A percentile compares a stretch with the other conserved stretches of the same genome.
phyloP scores from a whole-genome alignment of 2,329 filamentous ascomycete genomes.

The Penicillium sp. region DNA sequence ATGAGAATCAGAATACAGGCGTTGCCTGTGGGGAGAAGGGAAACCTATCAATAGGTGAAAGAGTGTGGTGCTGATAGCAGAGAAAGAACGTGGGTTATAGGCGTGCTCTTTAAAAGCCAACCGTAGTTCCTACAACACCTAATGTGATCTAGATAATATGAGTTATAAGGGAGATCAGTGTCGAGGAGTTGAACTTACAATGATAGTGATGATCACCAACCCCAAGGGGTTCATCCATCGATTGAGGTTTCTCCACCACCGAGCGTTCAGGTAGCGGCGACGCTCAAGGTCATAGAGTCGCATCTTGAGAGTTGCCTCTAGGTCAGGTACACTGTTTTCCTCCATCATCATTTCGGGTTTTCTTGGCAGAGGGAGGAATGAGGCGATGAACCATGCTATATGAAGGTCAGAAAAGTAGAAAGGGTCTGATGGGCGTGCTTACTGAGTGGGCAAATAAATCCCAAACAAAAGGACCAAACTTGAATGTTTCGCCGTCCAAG shows the following conservation, averaged over 20 bases:
- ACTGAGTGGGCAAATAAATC: constrained; percentile 79
- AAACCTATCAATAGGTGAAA: background rate
- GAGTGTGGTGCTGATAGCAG: background rate
- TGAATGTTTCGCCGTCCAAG: constrained; percentile 74
- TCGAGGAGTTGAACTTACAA: constrained; percentile 50
- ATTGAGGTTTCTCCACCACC: constrained; percentile 68
- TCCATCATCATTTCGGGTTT: constrained; percentile 58
- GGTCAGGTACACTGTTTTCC: constrained; percentile 50
- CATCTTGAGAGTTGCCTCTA: constrained; percentile 52
- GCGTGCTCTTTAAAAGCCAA: constrained; percentile 33
- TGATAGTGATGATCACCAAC: constrained; percentile 57
- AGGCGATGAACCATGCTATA: constrained; percentile 78
- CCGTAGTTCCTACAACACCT: constrained; percentile 39
- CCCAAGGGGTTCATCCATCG: constrained; percentile 65
- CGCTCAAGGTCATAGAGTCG: constrained; percentile 52
- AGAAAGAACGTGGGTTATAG: background rate
- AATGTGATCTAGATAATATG: constrained; percentile 32
- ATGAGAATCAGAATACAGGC: constrained; percentile 9
- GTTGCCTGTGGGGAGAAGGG: constrained; percentile 12
- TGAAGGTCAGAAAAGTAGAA: background rate
- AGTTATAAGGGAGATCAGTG: constrained; percentile 1
- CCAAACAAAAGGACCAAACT: constrained; percentile 73
- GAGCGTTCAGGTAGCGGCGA: constrained; percentile 62
- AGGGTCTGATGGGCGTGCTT: constrained; percentile 36
- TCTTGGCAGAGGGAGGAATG: constrained; percentile 72